Base-by-base conservation (phyloP, 1,284 basidiomycete genomes). In the Athelia psychrophila region DNA sequence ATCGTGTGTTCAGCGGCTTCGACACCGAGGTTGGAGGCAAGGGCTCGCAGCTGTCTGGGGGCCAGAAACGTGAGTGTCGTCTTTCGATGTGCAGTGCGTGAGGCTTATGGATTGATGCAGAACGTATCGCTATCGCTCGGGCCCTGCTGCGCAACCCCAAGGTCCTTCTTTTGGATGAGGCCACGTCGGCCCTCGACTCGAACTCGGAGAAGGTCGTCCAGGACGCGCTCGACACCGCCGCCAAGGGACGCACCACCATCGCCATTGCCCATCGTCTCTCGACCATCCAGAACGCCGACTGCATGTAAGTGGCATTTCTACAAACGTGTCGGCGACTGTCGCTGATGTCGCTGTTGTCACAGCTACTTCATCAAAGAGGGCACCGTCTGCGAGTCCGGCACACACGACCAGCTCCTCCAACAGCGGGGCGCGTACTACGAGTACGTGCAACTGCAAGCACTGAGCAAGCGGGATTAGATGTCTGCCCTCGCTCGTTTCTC, bases 171-270 rank as follows among this genome's bases (percentile, higher is more conserved):
- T 72, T 84, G 35, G 81, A 84, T 60, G 82, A 85, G 66, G 95
- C 95, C 3, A 98, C 96, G 0, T 94, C 91, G n/a, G 95, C 94
- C 1, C 78, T 99, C 25, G 96, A 99, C 71, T 93, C 91, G 22
- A 90, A 88, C 59, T 93, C 91, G 30, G 97, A 99, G 72, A 91
- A 90, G 65, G 86, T 98, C 44, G 96, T 99, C 4, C 96, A 99
- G 65, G 86, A 84, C 19, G 96, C 96, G 0, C 80, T 99, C 22
- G 95, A 99, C 70, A 81, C 86, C 62, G 96, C 95, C 4, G 84
- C 94, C 2, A 90, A 84, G 69, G 95, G 94, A 20, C 80, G 94
- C 50, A 94, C 93, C 15, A 95, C 93, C 1, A 89, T 95, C 56
- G 91, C 94, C 15, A 97, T 98, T 61, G 95, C 95, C 1, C 96